Evolutionary conservation across 768 basidiomycete genomes (phyloP), one percentile per base, ranked within the genome.

Genomic region (Podaxis sp.): DNA sequence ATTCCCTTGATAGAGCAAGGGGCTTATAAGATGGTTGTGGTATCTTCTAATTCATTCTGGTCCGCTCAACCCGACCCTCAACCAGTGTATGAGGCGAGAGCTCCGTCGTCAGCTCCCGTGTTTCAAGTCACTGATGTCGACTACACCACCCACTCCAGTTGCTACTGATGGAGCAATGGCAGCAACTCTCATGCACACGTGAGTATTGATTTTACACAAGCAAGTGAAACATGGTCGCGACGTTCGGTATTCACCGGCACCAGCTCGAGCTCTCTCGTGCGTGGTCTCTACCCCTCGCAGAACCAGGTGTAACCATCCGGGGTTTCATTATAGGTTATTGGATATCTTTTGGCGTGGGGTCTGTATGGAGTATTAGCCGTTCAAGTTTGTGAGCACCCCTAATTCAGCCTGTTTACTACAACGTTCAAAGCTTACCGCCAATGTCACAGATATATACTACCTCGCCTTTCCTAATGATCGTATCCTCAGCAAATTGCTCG

Each of bases 371-470:
- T 73, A 2, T 65, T 75, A 10, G 67, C 69, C 2, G 64, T 71
- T 24, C 72, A 74, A 73, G 70, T 74, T 44, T 74, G 72, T 74
- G 57, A 62, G 73, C 65, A 41, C 17, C 12, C 7, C n/a, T 33
- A 33, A 33, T 33, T 33, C 44, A 22, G 7, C 7, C 20, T n/a
- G 15, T 46, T 13, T 17, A 15, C 40, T 13, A 41, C 40, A 1
- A n/a, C 4, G 44, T 20, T 8, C n/a, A 33, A 10, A 6, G 5
- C n/a, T 46, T 17, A 46, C 20, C n/a, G 10, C 8, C 44, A 22
- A 6, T 56, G 1, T 24, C 38, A 68, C 52, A 75, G 62, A 63
- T 65, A 65, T 58, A 77, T 79, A 69, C 81, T 82, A 24, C 74
- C 75, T 60, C 74, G 74, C 68, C 72, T 75, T 53, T 76, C 80